phyloP scores from a whole-genome alignment of 192 early-diverging fungal genomes.

The Podila minutissima region DNA sequence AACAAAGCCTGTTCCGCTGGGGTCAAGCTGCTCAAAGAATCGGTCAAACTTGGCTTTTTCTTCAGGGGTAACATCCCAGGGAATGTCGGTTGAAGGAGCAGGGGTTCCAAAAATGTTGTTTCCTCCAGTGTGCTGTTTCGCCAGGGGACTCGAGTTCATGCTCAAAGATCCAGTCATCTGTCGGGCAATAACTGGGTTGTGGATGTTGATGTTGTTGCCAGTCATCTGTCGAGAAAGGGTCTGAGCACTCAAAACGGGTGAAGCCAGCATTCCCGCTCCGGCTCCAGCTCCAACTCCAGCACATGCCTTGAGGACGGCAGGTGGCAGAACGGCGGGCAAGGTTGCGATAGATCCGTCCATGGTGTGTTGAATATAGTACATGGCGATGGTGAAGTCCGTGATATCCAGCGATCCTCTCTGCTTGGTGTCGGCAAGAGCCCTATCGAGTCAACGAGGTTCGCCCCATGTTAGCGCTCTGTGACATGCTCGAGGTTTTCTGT shows the following conservation, averaged over 20 bases:
- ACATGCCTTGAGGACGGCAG: slow-evolving; percentile 63
- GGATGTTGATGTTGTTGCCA: slow-evolving; percentile 46
- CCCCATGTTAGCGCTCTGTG: too few relatives aligned
- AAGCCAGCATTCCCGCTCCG: slow-evolving; percentile 14
- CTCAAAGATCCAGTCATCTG: slow-evolving; percentile 34
- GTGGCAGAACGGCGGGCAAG: slow-evolving; percentile 78
- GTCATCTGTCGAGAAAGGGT: slow-evolving; percentile 34
- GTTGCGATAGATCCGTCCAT: slow-evolving; percentile 76
- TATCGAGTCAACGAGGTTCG: slow-evolving; percentile 15
- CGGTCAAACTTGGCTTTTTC: slow-evolving; percentile 79
- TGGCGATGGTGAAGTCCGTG: slow-evolving; percentile 89
- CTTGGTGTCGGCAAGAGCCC: slow-evolving; percentile 82
- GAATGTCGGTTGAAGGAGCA: slow-evolving; percentile 14
- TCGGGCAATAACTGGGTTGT: slow-evolving; percentile 20
- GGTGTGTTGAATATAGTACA: slow-evolving; percentile 86
- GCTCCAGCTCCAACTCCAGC: slow-evolving; percentile 29
- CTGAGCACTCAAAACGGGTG: slow-evolving; percentile 28
- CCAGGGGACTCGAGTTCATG: slow-evolving; percentile 29
- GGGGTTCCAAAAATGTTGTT: slow-evolving; percentile 26
- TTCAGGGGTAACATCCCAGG: slow-evolving; percentile 81
- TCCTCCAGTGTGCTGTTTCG: slow-evolving; percentile 48
- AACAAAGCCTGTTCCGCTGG: slow-evolving; percentile 66
- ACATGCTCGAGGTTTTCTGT: too few relatives aligned
- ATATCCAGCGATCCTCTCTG: slow-evolving; percentile 75
- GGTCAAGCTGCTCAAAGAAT: slow-evolving; percentile 83